Evolutionary conservation across 129 eudicot genomes (phyloP), one percentile per base, ranked within the genome.

Genomic region (Glebionis coronaria): DNA sequence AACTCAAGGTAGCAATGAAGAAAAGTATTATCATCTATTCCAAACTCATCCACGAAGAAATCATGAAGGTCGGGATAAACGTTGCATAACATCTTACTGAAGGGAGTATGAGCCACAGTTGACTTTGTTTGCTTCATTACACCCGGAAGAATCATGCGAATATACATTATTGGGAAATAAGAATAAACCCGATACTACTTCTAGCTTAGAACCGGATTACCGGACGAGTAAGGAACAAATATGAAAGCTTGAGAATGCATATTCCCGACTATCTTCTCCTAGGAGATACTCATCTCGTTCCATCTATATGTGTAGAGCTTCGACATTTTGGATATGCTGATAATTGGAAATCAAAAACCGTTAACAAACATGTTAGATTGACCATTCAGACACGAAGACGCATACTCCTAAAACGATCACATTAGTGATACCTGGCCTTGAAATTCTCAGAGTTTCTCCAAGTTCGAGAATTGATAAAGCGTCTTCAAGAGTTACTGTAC

Each of bases 271-370:
- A 82, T 70, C 54, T 80, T 73, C 73, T 77, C 72, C 78, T 68
- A 77, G 31, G 87, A 83, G 27, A 57, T 54, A 69, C 78, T 67
- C 88, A 83, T 79, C 61, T 67, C 85, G 16, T 77, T 83, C 89
- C 90, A 85, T 42, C 85, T 71, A 69, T 67, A 83, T 73, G 87
- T 56, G 68, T 85, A 88, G 56, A 88, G 76, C 67, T 77, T 85
- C 25, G 81, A 73, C 96, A 88, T 88, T 38, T 88, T 90, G 49
- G 85, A 83, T 45, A 88, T 28, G 68, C 96, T 88, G 87, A 44
- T 47, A 65, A 63, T 13, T 13, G 54, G 3, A 12, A 31, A 31
- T 31, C 40, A 31, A 1, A 31, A 31, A 31, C 40, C 40, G 40
- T 31, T 31, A 31, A 31, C 40, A 31, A 31, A 31, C 9, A 5